phyloP scores from a whole-genome alignment of 768 basidiomycete species.

The Termitomyces heimii region DNA sequence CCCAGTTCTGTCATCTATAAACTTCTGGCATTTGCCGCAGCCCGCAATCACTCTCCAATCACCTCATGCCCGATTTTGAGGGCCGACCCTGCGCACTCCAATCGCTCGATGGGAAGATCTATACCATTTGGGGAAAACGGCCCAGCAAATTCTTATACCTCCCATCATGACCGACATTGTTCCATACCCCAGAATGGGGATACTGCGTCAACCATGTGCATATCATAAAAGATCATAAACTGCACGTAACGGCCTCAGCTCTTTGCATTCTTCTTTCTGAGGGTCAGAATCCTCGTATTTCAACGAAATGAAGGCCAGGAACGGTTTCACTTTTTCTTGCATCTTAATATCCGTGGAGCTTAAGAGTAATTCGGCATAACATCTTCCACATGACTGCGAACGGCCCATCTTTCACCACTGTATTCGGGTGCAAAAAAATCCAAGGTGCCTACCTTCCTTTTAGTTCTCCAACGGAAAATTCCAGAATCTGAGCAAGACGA shows the following conservation, averaged over 20 bases:
- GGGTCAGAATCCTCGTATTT: background rate
- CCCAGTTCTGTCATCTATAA: slow-evolving; percentile 7
- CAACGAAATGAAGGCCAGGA: background rate
- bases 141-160: slow-evolving; percentile 4
- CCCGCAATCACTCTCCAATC: slow-evolving; percentile 7
- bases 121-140: slow-evolving; percentile 3
- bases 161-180: slow-evolving; percentile 8
- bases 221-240: background rate
- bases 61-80: slow-evolving; percentile 5
- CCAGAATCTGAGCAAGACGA: background rate
- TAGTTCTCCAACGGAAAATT: background rate
- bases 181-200: slow-evolving; percentile 1
- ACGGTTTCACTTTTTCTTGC: background rate
- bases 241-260: background rate
- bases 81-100: slow-evolving; percentile 8
- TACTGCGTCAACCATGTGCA: background rate
- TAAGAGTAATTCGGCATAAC: background rate
- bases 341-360: background rate
- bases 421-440: slow-evolving; percentile 1
- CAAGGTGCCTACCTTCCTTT: background rate
- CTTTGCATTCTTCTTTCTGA: background rate
- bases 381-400: background rate
- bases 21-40: slow-evolving; percentile 11
- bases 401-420: slow-evolving; percentile 1
- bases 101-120: slow-evolving; percentile 13